Evolutionary conservation across 768 basidiomycete species (phyloP).

Genomic region (Phlebiopsis flavidoalba): DNA sequence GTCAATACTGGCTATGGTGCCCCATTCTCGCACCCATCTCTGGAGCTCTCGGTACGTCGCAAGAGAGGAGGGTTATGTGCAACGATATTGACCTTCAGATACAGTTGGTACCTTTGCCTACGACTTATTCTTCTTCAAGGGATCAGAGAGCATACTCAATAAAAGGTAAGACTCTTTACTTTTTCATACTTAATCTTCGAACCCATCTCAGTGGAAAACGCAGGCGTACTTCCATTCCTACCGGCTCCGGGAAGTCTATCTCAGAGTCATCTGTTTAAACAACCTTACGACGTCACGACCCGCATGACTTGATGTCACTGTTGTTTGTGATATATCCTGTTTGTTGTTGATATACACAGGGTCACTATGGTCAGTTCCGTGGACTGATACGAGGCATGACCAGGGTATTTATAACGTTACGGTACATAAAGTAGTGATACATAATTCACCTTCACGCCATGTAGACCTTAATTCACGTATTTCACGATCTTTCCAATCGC

Average conservation of each 20-base stretch:
- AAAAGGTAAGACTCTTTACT: slow-evolving; percentile 35
- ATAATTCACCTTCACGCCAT: not conserved
- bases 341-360: not conserved
- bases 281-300: not conserved
- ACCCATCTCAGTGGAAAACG: not conserved
- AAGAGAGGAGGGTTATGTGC: not conserved
- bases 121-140: slow-evolving; percentile 53
- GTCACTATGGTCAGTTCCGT: not conserved
- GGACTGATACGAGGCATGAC: not conserved
- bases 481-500: not conserved
- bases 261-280: not conserved
- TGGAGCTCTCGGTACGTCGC: slow-evolving; percentile 39
- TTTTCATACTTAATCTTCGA: not conserved
- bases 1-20: slow-evolving; percentile 75
- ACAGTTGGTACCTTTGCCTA: slow-evolving; percentile 47
- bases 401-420: not conserved
- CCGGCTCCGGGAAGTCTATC: not conserved
- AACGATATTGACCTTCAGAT: slow-evolving; percentile 9
- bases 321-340: not conserved
- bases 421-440: not conserved
- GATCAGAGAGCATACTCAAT: slow-evolving; percentile 50
- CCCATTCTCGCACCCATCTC: slow-evolving; percentile 54
- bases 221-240: not conserved
- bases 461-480: not conserved
- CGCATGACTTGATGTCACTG: not conserved